These are phyloP conservation scores for Tylopilus subfusipes DNA, from an alignment of 768 basidiomycete species.

Conservation along the genomic window DNA sequence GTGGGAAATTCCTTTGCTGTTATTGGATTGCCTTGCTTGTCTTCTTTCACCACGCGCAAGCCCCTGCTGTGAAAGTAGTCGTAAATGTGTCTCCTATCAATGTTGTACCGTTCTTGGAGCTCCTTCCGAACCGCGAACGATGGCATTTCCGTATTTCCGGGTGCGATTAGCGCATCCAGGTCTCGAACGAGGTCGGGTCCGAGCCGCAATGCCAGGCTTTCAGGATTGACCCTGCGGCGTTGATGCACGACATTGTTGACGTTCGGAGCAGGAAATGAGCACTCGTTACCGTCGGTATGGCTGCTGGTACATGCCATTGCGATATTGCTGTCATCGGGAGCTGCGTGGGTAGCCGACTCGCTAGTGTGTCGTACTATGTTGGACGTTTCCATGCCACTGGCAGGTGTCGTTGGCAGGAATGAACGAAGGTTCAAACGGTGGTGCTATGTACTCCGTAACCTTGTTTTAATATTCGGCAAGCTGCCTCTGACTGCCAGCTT, in stretches of 20 bases:
- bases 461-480: conserved; percentile 16
- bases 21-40: conserved; percentile 53
- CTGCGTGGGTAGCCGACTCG: conserved; percentile 1
- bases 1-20: conserved; percentile 18
- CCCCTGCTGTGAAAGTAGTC: conserved; percentile 72
- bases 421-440: neutral
- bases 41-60: conserved; percentile 61
- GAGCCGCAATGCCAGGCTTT: conserved; percentile 63
- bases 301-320: conserved; percentile 10
- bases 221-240: conserved; percentile 58
- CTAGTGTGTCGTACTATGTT: neutral
- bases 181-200: conserved; percentile 66
- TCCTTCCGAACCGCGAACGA: conserved; percentile 66
- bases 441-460: neutral
- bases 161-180: conserved; percentile 65
- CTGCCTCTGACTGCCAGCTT: neutral
- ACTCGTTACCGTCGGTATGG: conserved; percentile 4
- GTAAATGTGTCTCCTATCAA: conserved; percentile 72
- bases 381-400: conserved; percentile 17
- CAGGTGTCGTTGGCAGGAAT: neutral
- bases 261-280: neutral
- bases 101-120: conserved; percentile 65
- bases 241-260: conserved; percentile 19
- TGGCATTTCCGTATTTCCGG: conserved; percentile 72
- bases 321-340: neutral